phyloP scores from a whole-genome alignment of 768 basidiomycete species.

The Rhizopogon vesiculosus region DNA sequence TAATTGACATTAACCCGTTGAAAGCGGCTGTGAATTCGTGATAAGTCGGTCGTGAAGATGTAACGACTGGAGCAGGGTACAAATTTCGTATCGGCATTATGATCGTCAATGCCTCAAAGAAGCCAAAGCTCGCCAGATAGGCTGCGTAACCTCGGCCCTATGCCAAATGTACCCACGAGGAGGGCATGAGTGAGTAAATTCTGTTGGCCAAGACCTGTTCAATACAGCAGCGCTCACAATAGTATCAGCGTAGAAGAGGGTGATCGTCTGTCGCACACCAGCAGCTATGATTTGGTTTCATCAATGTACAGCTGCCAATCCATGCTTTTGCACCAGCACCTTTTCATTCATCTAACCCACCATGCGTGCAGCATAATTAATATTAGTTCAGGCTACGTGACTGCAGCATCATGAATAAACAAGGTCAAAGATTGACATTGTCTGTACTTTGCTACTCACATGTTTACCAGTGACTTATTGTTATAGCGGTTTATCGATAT shows the following conservation, averaged over 20 bases:
- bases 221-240: background rate
- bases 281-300: background rate
- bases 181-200: background rate
- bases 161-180: background rate
- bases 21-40: background rate
- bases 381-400: too few relatives aligned
- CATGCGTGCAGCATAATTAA: background rate
- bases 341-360: background rate
- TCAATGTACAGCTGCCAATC: background rate
- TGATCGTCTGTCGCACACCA: background rate
- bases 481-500: too few relatives aligned
- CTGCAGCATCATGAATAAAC: too few relatives aligned
- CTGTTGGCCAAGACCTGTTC: background rate
- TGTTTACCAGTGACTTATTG: too few relatives aligned
- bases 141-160: background rate
- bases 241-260: background rate
- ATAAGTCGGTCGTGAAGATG: too few relatives aligned
- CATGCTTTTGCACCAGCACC: too few relatives aligned
- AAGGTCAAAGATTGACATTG: too few relatives aligned
- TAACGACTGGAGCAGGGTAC: too few relatives aligned
- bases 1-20: background rate
- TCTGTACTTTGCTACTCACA: too few relatives aligned
- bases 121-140: background rate
- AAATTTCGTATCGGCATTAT: too few relatives aligned
- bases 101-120: background rate